These are phyloP conservation scores for Paramecium pentaurelia DNA, from an alignment of 73 alveolate genomes.

Conservation along the genomic window DNA sequence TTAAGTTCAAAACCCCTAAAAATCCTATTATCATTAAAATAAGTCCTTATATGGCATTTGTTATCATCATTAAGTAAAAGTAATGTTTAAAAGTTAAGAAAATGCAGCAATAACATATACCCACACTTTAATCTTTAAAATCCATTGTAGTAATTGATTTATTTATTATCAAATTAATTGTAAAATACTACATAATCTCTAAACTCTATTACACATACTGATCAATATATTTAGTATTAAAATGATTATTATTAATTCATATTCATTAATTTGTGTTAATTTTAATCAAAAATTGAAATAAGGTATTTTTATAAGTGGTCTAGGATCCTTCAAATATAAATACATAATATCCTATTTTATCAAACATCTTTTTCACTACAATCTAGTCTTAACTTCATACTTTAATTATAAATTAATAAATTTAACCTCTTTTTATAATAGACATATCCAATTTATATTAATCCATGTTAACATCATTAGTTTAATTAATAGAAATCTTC, in stretches of 20 bases:
- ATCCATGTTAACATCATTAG: not conserved
- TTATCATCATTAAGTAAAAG: not conserved
- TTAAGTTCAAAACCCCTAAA: not conserved
- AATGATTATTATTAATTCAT: not conserved
- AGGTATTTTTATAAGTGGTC: not conserved
- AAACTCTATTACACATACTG: not conserved
- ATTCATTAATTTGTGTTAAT: not conserved
- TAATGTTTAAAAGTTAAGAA: conserved; percentile 8
- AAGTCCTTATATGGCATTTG: not conserved
- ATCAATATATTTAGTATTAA: not conserved
- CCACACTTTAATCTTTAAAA: not conserved
- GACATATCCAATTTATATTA: too few relatives aligned
- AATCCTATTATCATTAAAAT: not conserved
- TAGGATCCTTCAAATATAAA: not conserved
- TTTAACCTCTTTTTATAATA: not conserved
- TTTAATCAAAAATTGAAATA: not conserved
- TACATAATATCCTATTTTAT: too few relatives aligned
- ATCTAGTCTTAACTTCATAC: not conserved
- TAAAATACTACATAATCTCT: not conserved
- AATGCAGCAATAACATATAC: not conserved
- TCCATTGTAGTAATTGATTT: not conserved
- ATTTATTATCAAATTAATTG: not conserved
- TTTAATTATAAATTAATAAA: too few relatives aligned
- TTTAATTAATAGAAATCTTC: not conserved
- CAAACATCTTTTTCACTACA: not conserved